Evolutionary conservation across 148 eudicot genomes (phyloP), one percentile per base, ranked within the genome.

Genomic region (Arctostaphylos glauca): DNA sequence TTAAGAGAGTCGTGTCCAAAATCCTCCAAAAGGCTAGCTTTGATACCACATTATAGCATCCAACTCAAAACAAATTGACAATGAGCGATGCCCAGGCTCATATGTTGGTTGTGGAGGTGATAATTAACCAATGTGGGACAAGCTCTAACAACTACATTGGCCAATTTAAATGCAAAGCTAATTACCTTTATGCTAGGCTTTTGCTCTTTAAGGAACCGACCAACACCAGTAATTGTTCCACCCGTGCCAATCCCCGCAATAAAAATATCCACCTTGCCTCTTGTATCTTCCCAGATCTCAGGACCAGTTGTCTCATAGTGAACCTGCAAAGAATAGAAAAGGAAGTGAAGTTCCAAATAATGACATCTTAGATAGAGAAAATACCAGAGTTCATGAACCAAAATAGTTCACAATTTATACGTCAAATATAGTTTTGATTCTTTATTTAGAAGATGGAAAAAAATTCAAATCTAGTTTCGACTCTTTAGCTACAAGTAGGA

Each of bases 221-320:
- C 98, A 84, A 87, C 94, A 70, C 99, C 99, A 58, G 98, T 41
- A 86, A 94, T 94, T 68, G 99, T 97, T 48, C 99, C 99, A 82
- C 99, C 99, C 81, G 99, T 97, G 80, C 98, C 99, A 79, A 97
- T 92, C 58, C 98, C 98, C 15, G 98, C 98, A 79, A 97, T 87
- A 83, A 97, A 88, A 79, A 97, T 92, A 85, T 94, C 99, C 87
- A 97, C 91, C 86, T 92, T 94, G 74, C 99, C 99, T 15, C 86
- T 92, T 56, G 99, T 97, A 80, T 97, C 99, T 88, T 97, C 98
- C 99, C 99, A 97, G 84, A 97, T 97, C 89, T 97, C 98, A 55
- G 99, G 99, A 80, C 99, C 99, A 64, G 99, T 94, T 67, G 98
- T 97, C 89, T 94, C 98, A 86, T 88, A 94, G 88, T 97, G 99